Conservation (phyloP, 2,329 filamentous ascomycete genomes). For the Fusarium lateritium region DNA sequence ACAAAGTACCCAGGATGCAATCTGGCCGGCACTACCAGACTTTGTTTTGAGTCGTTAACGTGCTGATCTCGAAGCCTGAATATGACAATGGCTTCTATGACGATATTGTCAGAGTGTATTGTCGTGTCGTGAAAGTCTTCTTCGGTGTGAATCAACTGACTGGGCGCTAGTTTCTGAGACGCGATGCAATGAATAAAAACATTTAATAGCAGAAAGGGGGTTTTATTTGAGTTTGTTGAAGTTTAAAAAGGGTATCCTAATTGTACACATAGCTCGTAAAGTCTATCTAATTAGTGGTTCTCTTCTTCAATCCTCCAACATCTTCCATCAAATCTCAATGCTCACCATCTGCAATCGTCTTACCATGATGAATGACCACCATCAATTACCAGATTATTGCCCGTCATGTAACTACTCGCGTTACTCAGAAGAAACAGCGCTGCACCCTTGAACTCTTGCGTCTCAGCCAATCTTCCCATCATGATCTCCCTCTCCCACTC, state of each 20-base stretch:
- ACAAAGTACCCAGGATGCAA: too few species aligned
- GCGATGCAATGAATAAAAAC: too few species aligned
- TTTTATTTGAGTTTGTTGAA: background rate
- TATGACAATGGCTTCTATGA: too few species aligned
- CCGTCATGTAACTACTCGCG: conserved; percentile 82
- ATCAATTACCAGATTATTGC: conserved; percentile 78
- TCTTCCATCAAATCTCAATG: background rate
- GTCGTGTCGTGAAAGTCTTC: too few species aligned
- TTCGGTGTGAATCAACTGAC: too few species aligned
- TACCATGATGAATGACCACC: conserved; percentile 77
- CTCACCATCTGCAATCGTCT: background rate
- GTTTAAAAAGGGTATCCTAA: background rate
- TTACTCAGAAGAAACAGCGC: conserved; percentile 81
- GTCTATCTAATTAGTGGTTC: background rate
- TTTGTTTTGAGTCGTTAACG: too few species aligned
- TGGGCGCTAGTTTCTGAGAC: too few species aligned
- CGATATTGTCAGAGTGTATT: too few species aligned
- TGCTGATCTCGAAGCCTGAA: too few species aligned
- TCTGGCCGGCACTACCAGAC: too few species aligned
- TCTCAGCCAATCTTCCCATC: conserved; percentile 77
- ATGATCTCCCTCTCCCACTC: conserved; percentile 90
- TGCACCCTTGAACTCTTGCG: conserved; percentile 79
- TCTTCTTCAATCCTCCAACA: background rate
- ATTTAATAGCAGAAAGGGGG: too few species aligned
- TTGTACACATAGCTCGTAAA: conserved; percentile 6